A percentile compares a stretch with the other conserved stretches of the same genome.
Evolutionary conservation across 768 basidiomycete species (phyloP).

Genomic region (Mycena leptocephala): DNA sequence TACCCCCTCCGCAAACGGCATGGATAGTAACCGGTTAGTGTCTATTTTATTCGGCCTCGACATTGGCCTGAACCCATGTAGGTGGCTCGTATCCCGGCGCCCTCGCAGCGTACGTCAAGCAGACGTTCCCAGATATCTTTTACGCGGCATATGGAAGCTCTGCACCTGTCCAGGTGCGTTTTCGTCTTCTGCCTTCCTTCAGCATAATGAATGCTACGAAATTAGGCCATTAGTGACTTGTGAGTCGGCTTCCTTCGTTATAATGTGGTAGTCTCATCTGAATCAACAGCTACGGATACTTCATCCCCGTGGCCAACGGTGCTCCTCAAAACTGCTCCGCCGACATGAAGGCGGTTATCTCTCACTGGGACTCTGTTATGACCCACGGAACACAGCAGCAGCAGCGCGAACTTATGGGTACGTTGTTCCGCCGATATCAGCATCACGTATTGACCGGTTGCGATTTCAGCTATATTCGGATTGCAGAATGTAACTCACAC

Average conservation of each 20-base stretch:
- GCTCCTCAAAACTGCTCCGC: constrained; percentile 69
- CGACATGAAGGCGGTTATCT: constrained; percentile 65
- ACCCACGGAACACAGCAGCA: constrained; percentile 17
- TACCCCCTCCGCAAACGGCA: constrained; percentile 17
- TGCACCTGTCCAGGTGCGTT: constrained; percentile 23
- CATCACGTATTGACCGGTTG: background rate
- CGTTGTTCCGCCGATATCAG: background rate
- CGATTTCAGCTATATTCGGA: constrained; percentile 23
- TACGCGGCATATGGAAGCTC: constrained; percentile 26
- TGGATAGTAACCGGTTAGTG: constrained; percentile 38
- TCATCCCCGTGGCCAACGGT: constrained; percentile 64
- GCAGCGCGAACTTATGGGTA: constrained; percentile 27
- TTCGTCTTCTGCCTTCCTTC: background rate
- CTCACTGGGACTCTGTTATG: constrained; percentile 63
- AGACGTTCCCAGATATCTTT: constrained; percentile 28
- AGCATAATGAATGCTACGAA: background rate
- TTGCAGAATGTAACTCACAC: constrained; percentile 32
- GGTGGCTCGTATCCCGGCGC: constrained; percentile 33
- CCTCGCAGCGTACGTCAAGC: constrained; percentile 12
- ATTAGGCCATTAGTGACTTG: constrained; percentile 31
- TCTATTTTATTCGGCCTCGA: background rate
- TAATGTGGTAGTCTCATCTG: constrained; percentile 40
- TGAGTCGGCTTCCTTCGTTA: background rate
- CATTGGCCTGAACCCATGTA: constrained; percentile 43
- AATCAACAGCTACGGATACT: constrained; percentile 60